Evolutionary conservation across 495 filamentous ascomycete species (phyloP).

Genomic region (Geopyxis carbonaria): DNA sequence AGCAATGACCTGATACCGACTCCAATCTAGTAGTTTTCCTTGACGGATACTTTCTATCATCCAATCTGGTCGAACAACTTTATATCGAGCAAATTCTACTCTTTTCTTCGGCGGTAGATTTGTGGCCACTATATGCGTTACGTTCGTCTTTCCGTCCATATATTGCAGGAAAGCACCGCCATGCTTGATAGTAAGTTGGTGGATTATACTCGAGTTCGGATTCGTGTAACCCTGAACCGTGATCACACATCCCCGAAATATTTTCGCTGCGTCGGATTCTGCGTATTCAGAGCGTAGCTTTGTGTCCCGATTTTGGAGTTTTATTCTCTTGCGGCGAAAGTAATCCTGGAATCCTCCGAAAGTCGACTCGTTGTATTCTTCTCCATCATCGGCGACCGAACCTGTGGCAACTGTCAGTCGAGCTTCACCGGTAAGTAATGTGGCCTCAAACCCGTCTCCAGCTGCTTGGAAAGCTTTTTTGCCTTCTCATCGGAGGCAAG

Average conservation of each 20-base stretch:
- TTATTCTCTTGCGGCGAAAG: constrained; percentile 84
- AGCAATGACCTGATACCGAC: constrained; percentile 61
- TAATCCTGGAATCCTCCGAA: constrained; percentile 86
- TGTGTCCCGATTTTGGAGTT: constrained; percentile 81
- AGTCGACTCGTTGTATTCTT: constrained; percentile 73
- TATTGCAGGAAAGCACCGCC: constrained; percentile 90
- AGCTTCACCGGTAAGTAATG: no score
- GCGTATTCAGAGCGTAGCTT: constrained; percentile 49
- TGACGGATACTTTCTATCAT: constrained; percentile 72
- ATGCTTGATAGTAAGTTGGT: constrained; percentile 69
- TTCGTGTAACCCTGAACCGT: constrained; percentile 91
- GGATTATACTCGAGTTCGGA: constrained; percentile 72
- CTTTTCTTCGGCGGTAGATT: constrained; percentile 80
- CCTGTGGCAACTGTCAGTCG: no score
- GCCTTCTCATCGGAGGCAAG: no score
- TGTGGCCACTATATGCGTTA: constrained; percentile 88
- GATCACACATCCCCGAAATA: constrained; percentile 78
- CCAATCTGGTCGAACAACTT: constrained; percentile 95
- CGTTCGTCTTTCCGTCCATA: constrained; percentile 79
- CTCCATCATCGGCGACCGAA: constrained; percentile 71
- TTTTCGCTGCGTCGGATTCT: constrained; percentile 49
- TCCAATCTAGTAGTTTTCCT: constrained; percentile 69
- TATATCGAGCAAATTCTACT: constrained; percentile 66
- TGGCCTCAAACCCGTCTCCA: no score
- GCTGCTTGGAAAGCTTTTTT: no score